phyloP scores from a whole-genome alignment of 2,329 filamentous ascomycete genomes.

The Trichoderma lentiforme region DNA sequence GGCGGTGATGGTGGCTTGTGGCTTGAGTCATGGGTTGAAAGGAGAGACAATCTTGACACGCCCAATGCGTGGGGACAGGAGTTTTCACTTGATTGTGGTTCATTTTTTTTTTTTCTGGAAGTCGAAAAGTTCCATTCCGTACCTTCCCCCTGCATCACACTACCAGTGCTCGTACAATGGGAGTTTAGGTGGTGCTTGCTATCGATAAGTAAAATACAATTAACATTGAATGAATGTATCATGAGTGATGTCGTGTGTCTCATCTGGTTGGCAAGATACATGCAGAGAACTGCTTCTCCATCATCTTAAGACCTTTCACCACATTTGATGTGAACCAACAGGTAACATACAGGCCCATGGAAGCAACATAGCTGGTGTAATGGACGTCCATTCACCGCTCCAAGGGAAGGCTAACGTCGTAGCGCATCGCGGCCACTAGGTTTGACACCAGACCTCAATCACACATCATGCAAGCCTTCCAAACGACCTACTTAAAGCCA shows the following conservation, averaged over 20 bases:
- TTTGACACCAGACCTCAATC: neutral
- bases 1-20: neutral
- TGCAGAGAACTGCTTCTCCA: neutral
- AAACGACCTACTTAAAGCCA: neutral
- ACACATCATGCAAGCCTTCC: neutral
- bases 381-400: neutral
- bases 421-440: neutral
- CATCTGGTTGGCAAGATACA: neutral
- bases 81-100: neutral
- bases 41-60: constrained; percentile 1
- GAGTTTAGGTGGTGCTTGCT: neutral
- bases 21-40: neutral
- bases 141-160: neutral
- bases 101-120: neutral
- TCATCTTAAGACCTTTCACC: neutral
- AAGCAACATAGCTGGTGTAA: neutral
- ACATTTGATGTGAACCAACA: neutral
- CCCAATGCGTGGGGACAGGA: neutral
- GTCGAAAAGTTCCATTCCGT: neutral
- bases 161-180: neutral
- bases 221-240: neutral
- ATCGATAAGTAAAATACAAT: neutral
- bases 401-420: neutral
- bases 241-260: neutral
- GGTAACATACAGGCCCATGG: neutral